Evolutionary conservation across 140 eudicot species (phyloP), one percentile per base, ranked within the genome.

Genomic region (Ambrosia hybrid): DNA sequence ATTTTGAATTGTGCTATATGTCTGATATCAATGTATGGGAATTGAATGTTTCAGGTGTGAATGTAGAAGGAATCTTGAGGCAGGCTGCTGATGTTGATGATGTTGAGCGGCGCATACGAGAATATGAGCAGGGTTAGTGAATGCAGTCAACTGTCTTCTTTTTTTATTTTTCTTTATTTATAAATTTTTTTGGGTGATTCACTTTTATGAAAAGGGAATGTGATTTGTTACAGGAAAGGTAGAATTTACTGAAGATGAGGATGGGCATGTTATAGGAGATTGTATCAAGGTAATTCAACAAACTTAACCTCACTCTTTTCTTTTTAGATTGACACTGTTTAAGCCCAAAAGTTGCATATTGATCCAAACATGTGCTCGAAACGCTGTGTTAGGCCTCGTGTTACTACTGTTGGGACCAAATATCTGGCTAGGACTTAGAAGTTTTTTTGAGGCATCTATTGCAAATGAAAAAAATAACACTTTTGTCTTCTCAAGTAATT

Each of bases 71-170:
- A 76, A 90, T 93, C 71, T 81, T 93, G 84, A 81, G 99, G 60
- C 99, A 93, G 76, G 96, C 99, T 71, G 99, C 99, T 43, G 96
- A 88, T 72, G 99, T 93, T 73, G 99, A 90, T 57, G 91, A 90
- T 78, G 99, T 93, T 77, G 96, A 93, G 73, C 83, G 67, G n/a
- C 87, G 96, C 43, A 87, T 93, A 65, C 81, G 75, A 79, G 97
- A 90, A 84, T 93, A 87, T 75, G 99, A 93, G 70, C 90, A 90
- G 43, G 97, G 98, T 92, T 17, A 60, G 85, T 73, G 41, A 60
- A 38, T 39, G 71, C 57, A 21, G 26, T 21, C 64, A 14, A n/a
- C n/a, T 14, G 55, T 38, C 46, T 5, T 41, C 8, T 41, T 1
- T 30, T 30, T 30, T 30, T 21, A 21, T 21, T 30, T 30, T 30